phyloP scores from a whole-genome alignment of 106 monocot species.

The Dioscorea alata region DNA sequence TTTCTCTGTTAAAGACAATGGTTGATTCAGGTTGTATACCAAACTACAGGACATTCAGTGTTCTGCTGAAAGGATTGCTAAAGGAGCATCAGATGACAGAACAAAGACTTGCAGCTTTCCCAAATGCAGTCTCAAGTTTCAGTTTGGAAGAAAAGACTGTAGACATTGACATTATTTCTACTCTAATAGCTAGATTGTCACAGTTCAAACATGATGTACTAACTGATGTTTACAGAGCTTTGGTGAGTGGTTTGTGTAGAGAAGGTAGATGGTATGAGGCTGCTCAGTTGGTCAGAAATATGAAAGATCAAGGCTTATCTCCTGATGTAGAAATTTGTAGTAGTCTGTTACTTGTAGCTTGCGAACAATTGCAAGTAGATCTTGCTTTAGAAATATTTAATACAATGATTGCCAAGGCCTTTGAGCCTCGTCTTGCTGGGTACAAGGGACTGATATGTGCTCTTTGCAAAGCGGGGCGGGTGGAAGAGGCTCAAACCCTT shows the following conservation, averaged over 20 bases:
- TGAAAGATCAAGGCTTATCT: constrained; percentile 40
- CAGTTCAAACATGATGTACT: constrained; percentile 38
- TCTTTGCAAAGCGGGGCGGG: constrained; percentile 50
- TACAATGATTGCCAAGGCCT: constrained; percentile 33
- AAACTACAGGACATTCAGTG: constrained; percentile 41
- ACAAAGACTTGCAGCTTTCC: constrained; percentile 29
- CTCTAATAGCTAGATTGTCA: constrained; percentile 41
- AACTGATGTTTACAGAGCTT: constrained; percentile 31
- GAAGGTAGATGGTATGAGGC: constrained; percentile 73
- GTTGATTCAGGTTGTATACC: constrained; percentile 45
- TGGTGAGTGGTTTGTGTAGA: constrained; percentile 53
- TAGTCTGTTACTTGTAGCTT: constrained; percentile 38
- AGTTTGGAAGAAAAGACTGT: constrained; percentile 17
- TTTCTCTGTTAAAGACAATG: constrained; percentile 52
- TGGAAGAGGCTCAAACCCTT: constrained; percentile 39
- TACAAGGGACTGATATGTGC: constrained; percentile 64
- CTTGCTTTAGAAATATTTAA: constrained; percentile 52
- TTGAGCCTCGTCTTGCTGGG: constrained; percentile 30
- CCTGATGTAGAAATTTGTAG: constrained; percentile 53
- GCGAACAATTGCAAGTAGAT: constrained; percentile 44
- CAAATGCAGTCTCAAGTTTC: constrained; percentile 20
- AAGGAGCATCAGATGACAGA: constrained; percentile 27
- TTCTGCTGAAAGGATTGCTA: constrained; percentile 56
- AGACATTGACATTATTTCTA: constrained; percentile 34
- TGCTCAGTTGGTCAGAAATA: constrained; percentile 39